Conservation (phyloP, 2,329 filamentous ascomycete genomes). For the Aphanoascus verrucosus region DNA sequence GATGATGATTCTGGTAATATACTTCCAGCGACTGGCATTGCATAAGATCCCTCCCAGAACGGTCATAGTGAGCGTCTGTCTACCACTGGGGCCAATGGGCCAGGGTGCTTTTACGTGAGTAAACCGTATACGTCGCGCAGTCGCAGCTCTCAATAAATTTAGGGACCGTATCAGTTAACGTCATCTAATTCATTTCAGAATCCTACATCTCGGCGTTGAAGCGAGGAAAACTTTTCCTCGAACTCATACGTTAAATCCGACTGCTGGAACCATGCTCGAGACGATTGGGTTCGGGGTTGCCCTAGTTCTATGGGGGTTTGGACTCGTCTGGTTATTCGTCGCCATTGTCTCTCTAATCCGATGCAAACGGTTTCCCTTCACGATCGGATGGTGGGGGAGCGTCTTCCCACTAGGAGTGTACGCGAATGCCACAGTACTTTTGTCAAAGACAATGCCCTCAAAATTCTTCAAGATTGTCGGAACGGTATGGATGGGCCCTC, state of each 20-base stretch:
- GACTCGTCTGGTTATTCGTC: conserved; percentile 33
- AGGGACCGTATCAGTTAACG: neutral
- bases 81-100: conserved; percentile 57
- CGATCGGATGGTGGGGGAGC: conserved; percentile 55
- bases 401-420: conserved; percentile 51
- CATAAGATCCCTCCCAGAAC: conserved; percentile 59
- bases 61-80: conserved; percentile 57
- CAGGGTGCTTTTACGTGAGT: conserved; percentile 50
- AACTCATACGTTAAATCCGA: conserved; percentile 24
- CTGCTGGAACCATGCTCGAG: conserved; percentile 27
- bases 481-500: conserved; percentile 29
- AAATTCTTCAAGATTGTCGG: conserved; percentile 47
- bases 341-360: conserved; percentile 28
- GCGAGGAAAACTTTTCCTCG: conserved; percentile 30
- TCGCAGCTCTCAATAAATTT: neutral
- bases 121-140: conserved; percentile 13
- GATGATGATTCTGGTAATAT: conserved; percentile 55
- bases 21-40: conserved; percentile 57
- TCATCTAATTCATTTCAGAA: conserved; percentile 19
- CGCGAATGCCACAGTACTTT: conserved; percentile 35
- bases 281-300: conserved; percentile 28
- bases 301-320: conserved; percentile 33
- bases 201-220: conserved; percentile 43
- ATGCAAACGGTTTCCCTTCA: conserved; percentile 43
- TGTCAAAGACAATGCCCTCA: conserved; percentile 44